Evolutionary conservation across 345 rosid species (phyloP).

Genomic region (Eutrema yunnanense): DNA sequence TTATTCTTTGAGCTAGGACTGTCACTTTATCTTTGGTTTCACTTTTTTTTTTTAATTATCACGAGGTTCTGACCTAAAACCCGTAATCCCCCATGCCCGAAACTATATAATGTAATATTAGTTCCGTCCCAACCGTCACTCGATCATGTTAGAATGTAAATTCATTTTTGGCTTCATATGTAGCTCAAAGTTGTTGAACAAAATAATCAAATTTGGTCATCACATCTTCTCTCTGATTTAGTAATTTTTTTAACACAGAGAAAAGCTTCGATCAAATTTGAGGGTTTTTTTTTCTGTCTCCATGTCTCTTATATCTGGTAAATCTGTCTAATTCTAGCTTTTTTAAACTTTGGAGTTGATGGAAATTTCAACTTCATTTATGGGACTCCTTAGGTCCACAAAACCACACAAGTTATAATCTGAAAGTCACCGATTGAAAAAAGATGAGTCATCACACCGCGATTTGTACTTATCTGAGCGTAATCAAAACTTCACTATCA

Average conservation of each 20-base stretch:
- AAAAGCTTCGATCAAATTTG: background rate
- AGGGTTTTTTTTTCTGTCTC: background rate
- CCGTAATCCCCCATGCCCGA: too few species aligned
- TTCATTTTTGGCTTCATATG: background rate
- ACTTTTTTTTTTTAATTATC: background rate
- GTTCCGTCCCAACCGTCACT: too few species aligned
- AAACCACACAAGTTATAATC: conserved; percentile 11
- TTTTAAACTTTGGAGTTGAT: background rate
- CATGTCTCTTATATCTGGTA: conserved; percentile 3
- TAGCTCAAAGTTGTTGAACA: conserved; percentile 22
- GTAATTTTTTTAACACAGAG: background rate
- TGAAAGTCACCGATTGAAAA: conserved; percentile 13
- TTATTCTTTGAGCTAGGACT: background rate
- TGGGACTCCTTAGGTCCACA: background rate
- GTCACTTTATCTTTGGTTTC: conserved; percentile 5
- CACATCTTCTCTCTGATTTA: background rate
- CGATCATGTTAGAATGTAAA: background rate
- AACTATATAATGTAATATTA: too few species aligned
- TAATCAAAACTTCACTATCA: conserved; percentile 2
- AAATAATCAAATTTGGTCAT: conserved; percentile 1
- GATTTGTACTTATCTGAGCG: conserved; percentile 18
- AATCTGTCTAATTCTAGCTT: background rate
- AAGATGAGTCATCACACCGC: background rate
- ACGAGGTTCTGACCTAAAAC: too few species aligned
- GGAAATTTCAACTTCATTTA: background rate